phyloP scores from a whole-genome alignment of 345 rosid genomes.

The Eucalyptus polyanthemos region DNA sequence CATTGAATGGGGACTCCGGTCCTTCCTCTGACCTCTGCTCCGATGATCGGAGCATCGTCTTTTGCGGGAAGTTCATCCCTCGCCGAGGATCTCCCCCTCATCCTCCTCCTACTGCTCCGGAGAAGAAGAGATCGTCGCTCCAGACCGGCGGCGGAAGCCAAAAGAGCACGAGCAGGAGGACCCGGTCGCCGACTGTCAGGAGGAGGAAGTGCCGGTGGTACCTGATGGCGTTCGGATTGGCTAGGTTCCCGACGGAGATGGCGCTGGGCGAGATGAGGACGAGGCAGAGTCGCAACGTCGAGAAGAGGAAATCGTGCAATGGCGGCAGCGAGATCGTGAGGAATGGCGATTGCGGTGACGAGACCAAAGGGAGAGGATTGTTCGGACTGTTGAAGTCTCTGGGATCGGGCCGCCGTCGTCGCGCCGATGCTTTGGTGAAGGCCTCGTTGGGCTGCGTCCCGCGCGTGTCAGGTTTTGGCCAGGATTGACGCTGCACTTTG shows the following conservation, averaged over 20 bases:
- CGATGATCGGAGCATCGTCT: background rate
- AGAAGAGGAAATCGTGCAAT: background rate
- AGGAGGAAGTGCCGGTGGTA: constrained; percentile 34
- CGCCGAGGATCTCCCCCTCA: background rate
- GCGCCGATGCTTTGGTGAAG: background rate
- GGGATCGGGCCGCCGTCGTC: background rate
- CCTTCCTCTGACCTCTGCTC: background rate
- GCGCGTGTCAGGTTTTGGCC: background rate
- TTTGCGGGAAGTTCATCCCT: constrained; percentile 2
- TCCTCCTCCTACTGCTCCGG: background rate
- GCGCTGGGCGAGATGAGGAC: constrained; percentile 29
- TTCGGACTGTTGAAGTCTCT: background rate
- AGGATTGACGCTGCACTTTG: background rate
- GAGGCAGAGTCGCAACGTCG: constrained; percentile 17
- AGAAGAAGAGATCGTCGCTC: background rate
- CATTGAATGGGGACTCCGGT: background rate
- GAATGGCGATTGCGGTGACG: constrained; percentile 7
- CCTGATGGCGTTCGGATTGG: constrained; percentile 29
- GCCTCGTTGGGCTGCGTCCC: background rate
- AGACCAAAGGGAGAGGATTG: background rate
- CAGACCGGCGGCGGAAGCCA: background rate
- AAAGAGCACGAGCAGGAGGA: background rate
- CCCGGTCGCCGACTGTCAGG: background rate
- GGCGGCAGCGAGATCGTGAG: background rate
- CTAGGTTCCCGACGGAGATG: constrained; percentile 32